Evolutionary conservation across 2,329 filamentous ascomycete genomes (phyloP).

Genomic region (Thyridium curvatum): DNA sequence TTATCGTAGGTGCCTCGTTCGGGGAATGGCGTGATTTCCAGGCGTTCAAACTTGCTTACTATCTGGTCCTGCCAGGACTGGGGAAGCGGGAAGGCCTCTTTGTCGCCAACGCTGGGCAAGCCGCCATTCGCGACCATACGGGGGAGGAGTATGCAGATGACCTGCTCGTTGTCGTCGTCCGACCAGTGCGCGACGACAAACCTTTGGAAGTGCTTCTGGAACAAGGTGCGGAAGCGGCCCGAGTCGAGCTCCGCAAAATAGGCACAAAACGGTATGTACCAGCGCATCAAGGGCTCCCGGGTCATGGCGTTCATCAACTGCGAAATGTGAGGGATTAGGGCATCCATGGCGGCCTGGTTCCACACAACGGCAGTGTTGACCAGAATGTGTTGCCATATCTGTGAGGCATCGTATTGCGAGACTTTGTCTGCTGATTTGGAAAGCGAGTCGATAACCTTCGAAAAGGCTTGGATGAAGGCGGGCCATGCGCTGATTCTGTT

Average conservation of each 20-base stretch:
- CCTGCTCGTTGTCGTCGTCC: constrained; percentile 56
- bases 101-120: constrained; percentile 45
- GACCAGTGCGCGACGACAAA: constrained; percentile 74
- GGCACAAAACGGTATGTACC: constrained; percentile 82
- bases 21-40: constrained; percentile 59
- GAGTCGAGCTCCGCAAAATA: constrained; percentile 69
- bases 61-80: constrained; percentile 71
- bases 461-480: constrained; percentile 49
- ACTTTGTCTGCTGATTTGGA: constrained; percentile 25
- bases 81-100: constrained; percentile 50
- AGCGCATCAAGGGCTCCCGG: constrained; percentile 57
- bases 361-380: constrained; percentile 60
- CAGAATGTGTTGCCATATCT: constrained; percentile 54
- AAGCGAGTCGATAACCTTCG: constrained; percentile 43
- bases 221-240: constrained; percentile 70
- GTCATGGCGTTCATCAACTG: constrained; percentile 60
- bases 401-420: constrained; percentile 12
- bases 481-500: constrained; percentile 69
- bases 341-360: constrained; percentile 72
- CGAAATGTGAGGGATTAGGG: constrained; percentile 64
- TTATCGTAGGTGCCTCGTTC: constrained; percentile 57
- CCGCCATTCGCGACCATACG: constrained; percentile 52
- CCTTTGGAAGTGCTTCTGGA: constrained; percentile 77
- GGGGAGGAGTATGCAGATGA: constrained; percentile 63
- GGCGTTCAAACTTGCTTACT: constrained; percentile 58